These are phyloP conservation scores for Pleurotus cornucopiae DNA, from an alignment of 768 basidiomycete species.

Conservation along the genomic window DNA sequence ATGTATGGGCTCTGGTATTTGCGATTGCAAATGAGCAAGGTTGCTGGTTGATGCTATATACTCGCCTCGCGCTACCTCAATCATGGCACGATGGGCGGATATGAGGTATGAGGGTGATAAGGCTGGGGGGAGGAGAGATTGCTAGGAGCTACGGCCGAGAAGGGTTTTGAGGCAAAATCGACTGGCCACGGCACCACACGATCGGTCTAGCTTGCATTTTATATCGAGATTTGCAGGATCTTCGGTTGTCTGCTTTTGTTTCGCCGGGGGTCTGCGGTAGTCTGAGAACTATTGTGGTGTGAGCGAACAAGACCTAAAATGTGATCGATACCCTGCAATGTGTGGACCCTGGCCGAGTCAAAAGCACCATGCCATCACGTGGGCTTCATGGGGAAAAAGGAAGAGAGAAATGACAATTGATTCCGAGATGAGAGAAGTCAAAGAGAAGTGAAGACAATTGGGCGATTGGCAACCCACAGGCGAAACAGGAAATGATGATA, in stretches of 20 bases:
- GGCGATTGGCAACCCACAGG: slow-evolving; percentile 1
- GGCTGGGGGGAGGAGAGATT: background rate
- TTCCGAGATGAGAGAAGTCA: slow-evolving; percentile 6
- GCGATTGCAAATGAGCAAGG: background rate
- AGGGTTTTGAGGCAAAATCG: background rate
- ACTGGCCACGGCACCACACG: background rate
- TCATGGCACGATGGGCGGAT: slow-evolving; percentile 3
- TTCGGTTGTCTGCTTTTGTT: slow-evolving; percentile 4
- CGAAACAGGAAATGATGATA: background rate
- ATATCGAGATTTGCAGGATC: slow-evolving; percentile 9
- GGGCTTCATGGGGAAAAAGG: slow-evolving; percentile 2
- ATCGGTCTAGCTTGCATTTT: slow-evolving; percentile 7
- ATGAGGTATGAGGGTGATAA: background rate
- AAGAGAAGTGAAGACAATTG: slow-evolving; percentile 4
- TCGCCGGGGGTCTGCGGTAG: slow-evolving; percentile 4
- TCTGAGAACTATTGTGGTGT: slow-evolving; percentile 6
- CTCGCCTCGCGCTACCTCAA: background rate
- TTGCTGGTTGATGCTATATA: background rate
- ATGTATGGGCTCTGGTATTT: background rate
- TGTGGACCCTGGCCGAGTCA: slow-evolving; percentile 1
- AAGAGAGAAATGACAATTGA: slow-evolving; percentile 7
- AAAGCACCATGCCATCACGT: slow-evolving; percentile 2
- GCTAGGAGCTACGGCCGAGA: too few relatives aligned
- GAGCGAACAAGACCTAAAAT: slow-evolving; percentile 1
- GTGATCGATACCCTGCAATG: slow-evolving; percentile 3